Evolutionary conservation across 352 stramenopile genomes (phyloP).

Genomic region (Pythium aristosporum): DNA sequence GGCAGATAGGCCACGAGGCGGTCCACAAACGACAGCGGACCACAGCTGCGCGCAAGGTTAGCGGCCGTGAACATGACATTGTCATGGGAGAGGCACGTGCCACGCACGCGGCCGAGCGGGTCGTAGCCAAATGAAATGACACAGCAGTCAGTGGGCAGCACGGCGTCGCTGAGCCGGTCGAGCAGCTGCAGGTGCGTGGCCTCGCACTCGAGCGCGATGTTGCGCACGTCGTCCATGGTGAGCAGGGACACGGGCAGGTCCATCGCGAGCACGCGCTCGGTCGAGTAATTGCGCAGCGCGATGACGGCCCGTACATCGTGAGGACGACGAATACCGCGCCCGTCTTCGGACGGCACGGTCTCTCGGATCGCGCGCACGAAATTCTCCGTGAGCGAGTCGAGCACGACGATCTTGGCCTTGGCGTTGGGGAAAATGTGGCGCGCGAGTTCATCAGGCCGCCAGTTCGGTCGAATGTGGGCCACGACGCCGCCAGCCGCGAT

Average conservation of each 20-base stretch:
- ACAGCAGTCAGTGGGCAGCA: slow-evolving; percentile 48
- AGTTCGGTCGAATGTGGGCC: slow-evolving; percentile 52
- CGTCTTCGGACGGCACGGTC: slow-evolving; percentile 21
- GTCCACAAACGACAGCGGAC: slow-evolving; percentile 44
- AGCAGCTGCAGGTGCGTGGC: slow-evolving; percentile 20
- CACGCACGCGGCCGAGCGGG: slow-evolving; percentile 41
- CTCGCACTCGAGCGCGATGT: slow-evolving; percentile 31
- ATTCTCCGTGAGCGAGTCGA: slow-evolving; percentile 52
- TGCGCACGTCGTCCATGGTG: slow-evolving; percentile 40
- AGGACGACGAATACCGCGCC: background rate
- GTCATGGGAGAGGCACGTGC: slow-evolving; percentile 70
- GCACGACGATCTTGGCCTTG: slow-evolving; percentile 52
- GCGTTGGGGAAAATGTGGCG: slow-evolving; percentile 52
- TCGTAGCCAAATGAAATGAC: slow-evolving; percentile 71
- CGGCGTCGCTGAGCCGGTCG: slow-evolving; percentile 26
- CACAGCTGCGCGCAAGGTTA: slow-evolving; percentile 58
- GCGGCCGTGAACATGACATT: slow-evolving; percentile 81
- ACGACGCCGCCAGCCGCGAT: slow-evolving; percentile 58
- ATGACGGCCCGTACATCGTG: slow-evolving; percentile 49
- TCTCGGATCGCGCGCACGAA: slow-evolving; percentile 38
- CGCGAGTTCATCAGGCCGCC: slow-evolving; percentile 48
- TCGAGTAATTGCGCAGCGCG: slow-evolving; percentile 34
- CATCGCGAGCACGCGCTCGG: slow-evolving; percentile 17
- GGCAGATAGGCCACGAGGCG: slow-evolving; percentile 69
- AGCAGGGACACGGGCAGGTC: slow-evolving; percentile 47